Evolutionary conservation across 2,329 filamentous ascomycete genomes (phyloP).

Genomic region (Geoglossum cookeanum): DNA sequence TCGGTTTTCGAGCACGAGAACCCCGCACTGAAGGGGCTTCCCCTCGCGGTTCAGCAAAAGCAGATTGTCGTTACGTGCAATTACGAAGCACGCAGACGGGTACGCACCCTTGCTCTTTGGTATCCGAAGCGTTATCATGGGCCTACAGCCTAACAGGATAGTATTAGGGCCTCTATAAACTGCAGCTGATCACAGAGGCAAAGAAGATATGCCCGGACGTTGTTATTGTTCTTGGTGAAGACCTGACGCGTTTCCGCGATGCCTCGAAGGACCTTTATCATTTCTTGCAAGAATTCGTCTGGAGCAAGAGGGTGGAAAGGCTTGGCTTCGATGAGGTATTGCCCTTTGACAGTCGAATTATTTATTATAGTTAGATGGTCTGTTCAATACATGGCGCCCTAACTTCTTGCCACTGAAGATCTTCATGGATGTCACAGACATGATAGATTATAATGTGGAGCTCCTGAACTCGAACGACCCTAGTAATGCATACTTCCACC

Average conservation of each 20-base stretch:
- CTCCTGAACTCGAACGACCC: constrained; percentile 50
- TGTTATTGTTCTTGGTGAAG: constrained; percentile 71
- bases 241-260: constrained; percentile 68
- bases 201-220: constrained; percentile 64
- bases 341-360: background rate
- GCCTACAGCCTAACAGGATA: no score
- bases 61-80: constrained; percentile 88
- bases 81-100: constrained; percentile 61
- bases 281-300: constrained; percentile 54
- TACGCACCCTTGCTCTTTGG: constrained; percentile 11
- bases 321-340: constrained; percentile 76
- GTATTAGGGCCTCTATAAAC: constrained; percentile 45
- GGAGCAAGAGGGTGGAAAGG: constrained; percentile 60
- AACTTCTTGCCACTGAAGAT: constrained; percentile 6
- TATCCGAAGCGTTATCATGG: background rate
- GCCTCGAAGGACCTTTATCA: constrained; percentile 63
- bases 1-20: constrained; percentile 72
- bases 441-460: constrained; percentile 62
- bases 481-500: constrained; percentile 56
- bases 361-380: background rate
- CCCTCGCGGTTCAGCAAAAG: constrained; percentile 79
- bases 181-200: constrained; percentile 72
- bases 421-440: constrained; percentile 58
- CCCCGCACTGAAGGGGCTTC: constrained; percentile 49
- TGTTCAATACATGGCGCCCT: constrained; percentile 6